phyloP scores from a whole-genome alignment of 805 yeast species.

The Zygosaccharomyces kombuchaensis region DNA sequence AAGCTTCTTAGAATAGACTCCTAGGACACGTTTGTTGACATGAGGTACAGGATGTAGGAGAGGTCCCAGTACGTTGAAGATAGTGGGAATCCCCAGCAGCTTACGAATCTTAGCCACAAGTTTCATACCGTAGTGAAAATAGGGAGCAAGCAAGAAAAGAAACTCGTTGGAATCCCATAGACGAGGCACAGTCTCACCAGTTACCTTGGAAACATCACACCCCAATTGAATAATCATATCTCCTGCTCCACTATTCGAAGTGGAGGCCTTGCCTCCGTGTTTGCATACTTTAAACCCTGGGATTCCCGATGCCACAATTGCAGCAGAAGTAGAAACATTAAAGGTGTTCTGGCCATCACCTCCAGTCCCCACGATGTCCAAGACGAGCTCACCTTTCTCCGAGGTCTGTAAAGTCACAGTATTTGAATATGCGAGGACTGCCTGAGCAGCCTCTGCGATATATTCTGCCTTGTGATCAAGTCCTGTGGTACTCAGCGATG shows the following conservation, averaged over 20 bases:
- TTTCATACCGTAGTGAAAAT: constrained; percentile 90
- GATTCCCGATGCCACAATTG: constrained; percentile 92
- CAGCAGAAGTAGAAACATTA: constrained; percentile 92
- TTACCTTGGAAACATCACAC: constrained; percentile 70
- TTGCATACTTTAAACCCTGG: constrained; percentile 68
- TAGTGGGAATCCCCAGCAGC: constrained; percentile 81
- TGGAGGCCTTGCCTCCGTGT: constrained; percentile 97
- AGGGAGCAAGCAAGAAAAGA: constrained; percentile 86
- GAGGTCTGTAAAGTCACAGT: constrained; percentile 39
- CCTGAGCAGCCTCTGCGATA: constrained; percentile 80
- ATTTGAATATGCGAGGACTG: constrained; percentile 63
- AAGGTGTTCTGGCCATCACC: constrained; percentile 98
- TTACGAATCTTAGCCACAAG: constrained; percentile 74
- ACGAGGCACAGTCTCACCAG: constrained; percentile 52
- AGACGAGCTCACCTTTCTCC: constrained; percentile 8
- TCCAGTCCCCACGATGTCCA: constrained; percentile 96
- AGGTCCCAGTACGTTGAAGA: constrained; percentile 93
- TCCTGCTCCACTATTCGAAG: constrained; percentile 91
- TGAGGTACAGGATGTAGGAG: constrained; percentile 84
- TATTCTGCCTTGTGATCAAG: constrained; percentile 76
- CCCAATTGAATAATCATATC: constrained; percentile 81
- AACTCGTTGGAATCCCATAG: constrained; percentile 44
- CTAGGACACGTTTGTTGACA: constrained; percentile 72
- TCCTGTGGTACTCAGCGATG: constrained; percentile 67
- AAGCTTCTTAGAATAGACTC: constrained; percentile 75